These are phyloP conservation scores for Boletus reticulatus DNA, from an alignment of 768 basidiomycete genomes.

Conservation along the genomic window DNA sequence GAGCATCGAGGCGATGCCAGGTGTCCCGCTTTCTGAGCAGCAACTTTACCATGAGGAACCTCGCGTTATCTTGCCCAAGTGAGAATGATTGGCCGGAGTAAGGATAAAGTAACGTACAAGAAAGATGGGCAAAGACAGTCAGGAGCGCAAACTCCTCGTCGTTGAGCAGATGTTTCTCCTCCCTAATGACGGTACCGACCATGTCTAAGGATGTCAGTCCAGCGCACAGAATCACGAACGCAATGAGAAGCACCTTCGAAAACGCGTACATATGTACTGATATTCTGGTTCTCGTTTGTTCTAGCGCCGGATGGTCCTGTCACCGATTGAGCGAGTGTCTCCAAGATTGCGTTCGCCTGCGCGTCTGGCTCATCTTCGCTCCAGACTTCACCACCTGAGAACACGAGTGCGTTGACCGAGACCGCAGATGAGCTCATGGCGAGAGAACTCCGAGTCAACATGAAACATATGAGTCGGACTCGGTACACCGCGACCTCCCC, in stretches of 20 bases:
- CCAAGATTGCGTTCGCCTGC: conserved; percentile 1
- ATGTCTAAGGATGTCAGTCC: conserved; percentile 44
- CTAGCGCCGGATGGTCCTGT: conserved; percentile 13
- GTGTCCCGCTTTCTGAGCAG: conserved; percentile 56
- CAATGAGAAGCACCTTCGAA: conserved; percentile 27
- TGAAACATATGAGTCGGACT: too few relatives aligned
- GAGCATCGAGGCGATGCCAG: conserved; percentile 48
- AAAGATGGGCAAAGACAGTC: conserved; percentile 39
- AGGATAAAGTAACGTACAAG: conserved; percentile 41
- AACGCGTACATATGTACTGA: conserved; percentile 27
- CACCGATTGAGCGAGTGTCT: conserved; percentile 6
- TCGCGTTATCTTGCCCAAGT: conserved; percentile 44
- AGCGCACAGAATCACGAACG: neutral
- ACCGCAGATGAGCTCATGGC: conserved; percentile 8
- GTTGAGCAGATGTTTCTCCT: conserved; percentile 53
- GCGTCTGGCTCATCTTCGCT: conserved; percentile 14
- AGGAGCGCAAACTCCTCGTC: conserved; percentile 46
- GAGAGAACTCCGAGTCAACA: neutral
- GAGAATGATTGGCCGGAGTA: neutral
- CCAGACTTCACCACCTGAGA: conserved; percentile 28
- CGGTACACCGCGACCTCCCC: neutral
- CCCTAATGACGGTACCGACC: conserved; percentile 47
- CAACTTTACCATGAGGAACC: conserved; percentile 62
- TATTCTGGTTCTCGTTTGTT: conserved; percentile 4
- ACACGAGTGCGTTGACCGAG: conserved; percentile 27